Base-by-base conservation (phyloP, 2,329 filamentous ascomycete genomes). In the Ophiocordyceps australis region DNA sequence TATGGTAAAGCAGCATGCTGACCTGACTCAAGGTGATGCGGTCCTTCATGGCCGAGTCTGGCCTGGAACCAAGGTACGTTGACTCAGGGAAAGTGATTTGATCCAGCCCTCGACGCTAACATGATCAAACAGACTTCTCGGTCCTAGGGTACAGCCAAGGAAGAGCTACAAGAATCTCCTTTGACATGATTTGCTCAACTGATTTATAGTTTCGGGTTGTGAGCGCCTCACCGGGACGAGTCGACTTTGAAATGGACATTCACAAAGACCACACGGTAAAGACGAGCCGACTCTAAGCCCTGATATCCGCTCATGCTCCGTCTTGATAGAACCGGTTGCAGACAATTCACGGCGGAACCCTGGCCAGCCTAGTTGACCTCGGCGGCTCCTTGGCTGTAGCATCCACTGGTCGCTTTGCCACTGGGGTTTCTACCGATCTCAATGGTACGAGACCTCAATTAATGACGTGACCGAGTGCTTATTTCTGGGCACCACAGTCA, bases 61-160 rank as follows among this genome's bases (percentile, higher is more conserved):
- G 85, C 6, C 55, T 95, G 13, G 86, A 94, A 49, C 82, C 82
- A 46, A 78, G 79, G 85, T 92, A 45, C 14, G 16, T n/a, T n/a
- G n/a, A n/a, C n/a, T n/a, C n/a, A n/a, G n/a, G n/a, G n/a, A n/a
- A n/a, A n/a, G n/a, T n/a, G n/a, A n/a, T n/a, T n/a, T n/a, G n/a
- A n/a, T n/a, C n/a, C n/a, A n/a, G n/a, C n/a, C n/a, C n/a, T n/a
- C n/a, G n/a, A n/a, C n/a, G n/a, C n/a, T n/a, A n/a, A n/a, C n/a
- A n/a, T n/a, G n/a, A n/a, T n/a, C n/a, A n/a, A n/a, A n/a, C 19
- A 49, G 46, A 25, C 34, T 49, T 4, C 28, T 49, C 1, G 46
- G 46, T 9, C 37, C 37, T 7, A 32, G 44, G 18, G 43, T 44
- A 35, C 5, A 18, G 17, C 12, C n/a, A 25, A 25, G 28, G 5